Percentiles rank a stretch among this genome's conserved stretches.
Conservation (phyloP, 768 basidiomycete species). For the Suillus sp. region DNA sequence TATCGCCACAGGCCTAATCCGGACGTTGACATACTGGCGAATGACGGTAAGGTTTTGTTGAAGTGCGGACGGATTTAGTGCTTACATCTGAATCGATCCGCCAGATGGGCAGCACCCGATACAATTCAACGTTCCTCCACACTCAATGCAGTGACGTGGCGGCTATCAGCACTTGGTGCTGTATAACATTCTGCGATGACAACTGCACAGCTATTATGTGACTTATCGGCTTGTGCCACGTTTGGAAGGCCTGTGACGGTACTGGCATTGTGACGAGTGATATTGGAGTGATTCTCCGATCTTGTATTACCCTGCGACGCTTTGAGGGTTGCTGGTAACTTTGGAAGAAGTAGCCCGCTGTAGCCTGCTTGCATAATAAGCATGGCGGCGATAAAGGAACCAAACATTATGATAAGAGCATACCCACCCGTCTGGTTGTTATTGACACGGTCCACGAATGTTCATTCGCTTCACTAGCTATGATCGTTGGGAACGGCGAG, state of each 20-base stretch:
- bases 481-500: not conserved
- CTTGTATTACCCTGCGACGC: not conserved
- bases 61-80: not conserved
- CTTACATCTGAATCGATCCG: not conserved
- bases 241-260: not conserved
- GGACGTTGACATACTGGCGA: not conserved
- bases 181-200: not conserved
- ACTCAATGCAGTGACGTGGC: not conserved
- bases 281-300: not conserved
- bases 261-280: not conserved
- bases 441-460: not conserved
- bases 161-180: not conserved
- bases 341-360: not conserved
- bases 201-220: not conserved
- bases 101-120: not conserved
- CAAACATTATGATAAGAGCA: not conserved
- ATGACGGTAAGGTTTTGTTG: not conserved
- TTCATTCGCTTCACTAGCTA: not conserved
- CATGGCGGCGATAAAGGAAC: not conserved
- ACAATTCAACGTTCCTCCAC: not conserved
- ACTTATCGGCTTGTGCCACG: not conserved
- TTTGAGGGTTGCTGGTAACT: not conserved
- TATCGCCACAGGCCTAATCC: not conserved
- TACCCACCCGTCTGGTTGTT: not conserved
- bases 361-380: not conserved